Evolutionary conservation across 1,284 basidiomycete species (phyloP), one percentile per base, ranked within the genome.

Genomic region (Vanrija pseudolonga): DNA sequence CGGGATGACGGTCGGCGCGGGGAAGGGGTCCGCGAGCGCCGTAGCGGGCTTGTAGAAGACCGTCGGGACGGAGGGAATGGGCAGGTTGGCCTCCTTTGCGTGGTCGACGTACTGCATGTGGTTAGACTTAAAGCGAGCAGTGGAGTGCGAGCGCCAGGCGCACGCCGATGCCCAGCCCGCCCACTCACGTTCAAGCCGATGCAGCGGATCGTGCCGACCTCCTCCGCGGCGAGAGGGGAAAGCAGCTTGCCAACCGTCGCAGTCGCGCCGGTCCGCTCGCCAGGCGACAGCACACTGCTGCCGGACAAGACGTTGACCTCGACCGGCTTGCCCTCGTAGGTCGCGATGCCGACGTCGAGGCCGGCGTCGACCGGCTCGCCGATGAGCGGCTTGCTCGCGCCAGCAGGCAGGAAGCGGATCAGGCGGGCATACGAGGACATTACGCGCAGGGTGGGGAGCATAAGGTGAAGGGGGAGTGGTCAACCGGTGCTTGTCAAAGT

Each of bases 301-400:
- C 72, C 73, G 2, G 66, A 68, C 48, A 65, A 71, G 15, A 73
- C 68, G 26, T 66, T 57, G 39, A 72, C 69, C 55, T 73, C 66
- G 53, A 73, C 59, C 19, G 52, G 12, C 49, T 63, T 23, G 15
- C 54, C 57, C 4, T 56, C 47, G 51, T 66, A 71, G 0, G 65
- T 56, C 8, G 77, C 76, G 5, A 70, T 56, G 24, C 78, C 78
- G 38, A 79, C 71, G 53, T 79, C 78, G 18, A 74, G 56, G 0
- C 49, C 14, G 0, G 59, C 26, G 53, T 77, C 71, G 42, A 70
- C 62, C 0, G 74, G 74, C 55, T 75, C 68, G 50, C 76, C 74
- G 50, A 75, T 66, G 15, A 64, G 53, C 4, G 55, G 59, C 19
- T 53, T 36, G 19, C 50, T 37, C 6, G 56, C 49, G 11, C 43